Evolutionary conservation across 2,329 filamentous ascomycete species (phyloP).

Genomic region (Colletotrichum abscissum): DNA sequence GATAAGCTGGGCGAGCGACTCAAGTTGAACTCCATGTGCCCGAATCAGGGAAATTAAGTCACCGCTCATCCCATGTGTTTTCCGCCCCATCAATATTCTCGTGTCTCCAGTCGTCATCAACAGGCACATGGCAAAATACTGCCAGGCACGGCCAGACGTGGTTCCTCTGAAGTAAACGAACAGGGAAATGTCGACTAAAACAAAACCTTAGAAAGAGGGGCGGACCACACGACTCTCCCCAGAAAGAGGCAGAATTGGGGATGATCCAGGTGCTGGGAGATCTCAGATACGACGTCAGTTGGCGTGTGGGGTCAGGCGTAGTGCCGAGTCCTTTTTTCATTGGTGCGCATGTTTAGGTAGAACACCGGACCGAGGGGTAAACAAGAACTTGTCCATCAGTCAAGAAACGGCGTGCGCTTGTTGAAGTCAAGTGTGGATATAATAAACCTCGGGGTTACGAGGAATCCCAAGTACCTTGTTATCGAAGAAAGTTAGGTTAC

Average conservation of each 20-base stretch:
- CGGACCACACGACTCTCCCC: too few species aligned
- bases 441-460: background rate
- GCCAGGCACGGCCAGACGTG: background rate
- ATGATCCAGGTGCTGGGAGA: slow-evolving; percentile 17
- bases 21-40: background rate
- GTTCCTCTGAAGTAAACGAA: background rate
- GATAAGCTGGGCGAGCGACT: background rate
- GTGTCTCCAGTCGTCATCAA: background rate
- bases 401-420: background rate
- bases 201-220: slow-evolving; percentile 21
- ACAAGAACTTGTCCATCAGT: background rate
- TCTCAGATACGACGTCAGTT: slow-evolving; percentile 25
- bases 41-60: slow-evolving; percentile 1
- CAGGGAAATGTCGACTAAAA: background rate
- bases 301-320: background rate
- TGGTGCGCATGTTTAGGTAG: slow-evolving; percentile 22
- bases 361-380: background rate
- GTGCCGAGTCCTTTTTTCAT: background rate
- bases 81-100: background rate
- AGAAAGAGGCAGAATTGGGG: background rate
- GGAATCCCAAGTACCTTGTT: too few species aligned
- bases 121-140: background rate
- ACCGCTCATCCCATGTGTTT: background rate
- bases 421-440: background rate
- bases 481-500: too few species aligned